Base-by-base conservation (phyloP, 1,284 basidiomycete species). In the Golubevia pallescens region DNA sequence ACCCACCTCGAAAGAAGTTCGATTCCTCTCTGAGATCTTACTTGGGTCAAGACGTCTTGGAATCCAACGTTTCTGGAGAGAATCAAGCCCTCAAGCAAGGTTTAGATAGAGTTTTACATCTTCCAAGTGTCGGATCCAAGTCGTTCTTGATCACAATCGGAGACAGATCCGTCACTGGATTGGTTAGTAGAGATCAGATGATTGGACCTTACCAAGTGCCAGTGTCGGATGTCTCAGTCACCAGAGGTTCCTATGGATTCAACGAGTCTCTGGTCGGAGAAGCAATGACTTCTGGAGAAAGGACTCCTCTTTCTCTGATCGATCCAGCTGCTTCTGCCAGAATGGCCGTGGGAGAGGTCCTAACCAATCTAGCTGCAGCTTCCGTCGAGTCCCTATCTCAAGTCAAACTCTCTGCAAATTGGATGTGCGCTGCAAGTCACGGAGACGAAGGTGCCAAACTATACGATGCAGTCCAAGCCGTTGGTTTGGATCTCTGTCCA, bases 151-250 rank as follows among this genome's bases (percentile, higher is more conserved):
- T 99, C 86, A 99, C 97, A 59, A 99, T 99, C 68, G 96, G 97
- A 38, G 96, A 99, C 85, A 91, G 96, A 61, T 90, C 92, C 57
- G 92, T 99, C 85, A 95, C 95, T 0, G 97, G 96, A 60, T 91
- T 99, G 53, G 94, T 98, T 66, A 91, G 93, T 7, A 90, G 97
- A 60, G 96, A 99, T 86, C 96, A 99, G 87, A 98, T 99, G 96
- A 94, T 98, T 20, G 97, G 96, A 0, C 96, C 95, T 0, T 99
- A 93, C 93, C 96, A 99, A 87, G 93, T 97, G 2, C 96, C 96
- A 42, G 94, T 98, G 4, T 93, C 97, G 16, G 96, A 99, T 76
- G 96, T 98, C 56, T 95, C 96, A 3, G 94, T 98, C 59, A 99
- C 96, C 1, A 91, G 93, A 23, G 90, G 94, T 0, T 91, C 93